These are phyloP conservation scores for Trichaptum fuscoviolaceum DNA, from an alignment of 768 basidiomycete species.

Conservation along the genomic window DNA sequence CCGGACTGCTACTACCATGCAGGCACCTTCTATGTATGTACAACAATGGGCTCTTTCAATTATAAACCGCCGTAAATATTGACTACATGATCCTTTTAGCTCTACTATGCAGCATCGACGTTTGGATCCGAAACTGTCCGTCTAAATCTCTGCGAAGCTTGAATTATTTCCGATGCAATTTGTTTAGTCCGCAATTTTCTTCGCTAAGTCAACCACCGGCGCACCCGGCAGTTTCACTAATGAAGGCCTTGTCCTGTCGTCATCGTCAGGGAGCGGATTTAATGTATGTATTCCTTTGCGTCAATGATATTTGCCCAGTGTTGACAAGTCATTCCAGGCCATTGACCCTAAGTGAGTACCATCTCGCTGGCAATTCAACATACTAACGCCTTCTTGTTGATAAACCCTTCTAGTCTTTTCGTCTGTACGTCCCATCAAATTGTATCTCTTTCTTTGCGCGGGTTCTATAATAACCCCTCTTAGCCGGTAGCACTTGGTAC, in stretches of 20 bases:
- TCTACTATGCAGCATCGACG: conserved; percentile 50
- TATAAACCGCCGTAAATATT: conserved; percentile 2
- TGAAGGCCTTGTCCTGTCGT: conserved; percentile 43
- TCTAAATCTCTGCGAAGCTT: neutral
- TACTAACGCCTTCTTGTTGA: neutral
- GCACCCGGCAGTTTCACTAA: conserved; percentile 30
- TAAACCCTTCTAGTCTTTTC: conserved; percentile 18
- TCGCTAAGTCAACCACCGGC: conserved; percentile 48
- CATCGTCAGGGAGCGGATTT: conserved; percentile 30
- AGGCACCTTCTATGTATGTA: conserved; percentile 21
- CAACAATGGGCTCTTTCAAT: neutral
- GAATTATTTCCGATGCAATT: neutral
- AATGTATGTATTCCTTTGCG: conserved; percentile 27
- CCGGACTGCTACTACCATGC: conserved; percentile 28
- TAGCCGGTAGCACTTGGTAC: conserved; percentile 40
- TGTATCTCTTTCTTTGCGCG: neutral
- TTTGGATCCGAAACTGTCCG: conserved; percentile 47
- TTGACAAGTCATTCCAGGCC: conserved; percentile 27
- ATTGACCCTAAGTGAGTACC: conserved; percentile 47
- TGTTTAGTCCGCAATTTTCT: conserved; percentile 44
- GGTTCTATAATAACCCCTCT: neutral
- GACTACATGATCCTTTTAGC: conserved; percentile 24
- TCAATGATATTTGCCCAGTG: neutral
- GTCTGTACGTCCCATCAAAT: conserved; percentile 23
- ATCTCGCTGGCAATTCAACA: neutral